These are phyloP conservation scores for Aspergillus awamori DNA, from an alignment of 2,329 filamentous ascomycete species.

Conservation along the genomic window DNA sequence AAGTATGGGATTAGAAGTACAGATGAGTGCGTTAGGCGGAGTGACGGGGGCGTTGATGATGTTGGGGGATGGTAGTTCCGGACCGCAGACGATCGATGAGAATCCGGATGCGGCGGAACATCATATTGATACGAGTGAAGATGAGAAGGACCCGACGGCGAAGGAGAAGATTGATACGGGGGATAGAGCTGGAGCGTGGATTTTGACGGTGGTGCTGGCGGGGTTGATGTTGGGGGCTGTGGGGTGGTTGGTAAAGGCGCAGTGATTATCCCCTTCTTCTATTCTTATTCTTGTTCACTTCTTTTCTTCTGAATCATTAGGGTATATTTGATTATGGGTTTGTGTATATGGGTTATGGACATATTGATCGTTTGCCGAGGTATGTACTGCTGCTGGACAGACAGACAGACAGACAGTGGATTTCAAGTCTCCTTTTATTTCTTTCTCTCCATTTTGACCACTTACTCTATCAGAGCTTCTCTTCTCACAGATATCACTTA, in stretches of 20 bases:
- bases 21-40: slow-evolving; percentile 36
- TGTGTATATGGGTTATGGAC: not conserved
- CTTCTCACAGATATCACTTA: too few species aligned
- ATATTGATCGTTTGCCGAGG: not conserved
- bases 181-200: slow-evolving; percentile 32
- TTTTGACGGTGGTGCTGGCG: slow-evolving; percentile 26
- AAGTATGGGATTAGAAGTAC: slow-evolving; percentile 35
- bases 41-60: slow-evolving; percentile 15
- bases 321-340: not conserved
- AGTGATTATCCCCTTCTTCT: not conserved
- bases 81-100: slow-evolving; percentile 45
- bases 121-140: slow-evolving; percentile 14
- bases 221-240: slow-evolving; percentile 12
- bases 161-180: slow-evolving; percentile 24
- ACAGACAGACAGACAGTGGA: too few species aligned
- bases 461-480: too few species aligned
- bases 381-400: not conserved
- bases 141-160: slow-evolving; percentile 12
- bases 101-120: slow-evolving; percentile 40
- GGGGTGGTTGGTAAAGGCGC: slow-evolving; percentile 21
- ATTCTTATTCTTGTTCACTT: too few species aligned
- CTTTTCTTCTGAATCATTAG: not conserved
- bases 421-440: too few species aligned
- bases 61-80: slow-evolving; percentile 20
- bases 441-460: too few species aligned